Conservation (phyloP, 192 early-diverging fungal species). For the Haplosporangium gracile region DNA sequence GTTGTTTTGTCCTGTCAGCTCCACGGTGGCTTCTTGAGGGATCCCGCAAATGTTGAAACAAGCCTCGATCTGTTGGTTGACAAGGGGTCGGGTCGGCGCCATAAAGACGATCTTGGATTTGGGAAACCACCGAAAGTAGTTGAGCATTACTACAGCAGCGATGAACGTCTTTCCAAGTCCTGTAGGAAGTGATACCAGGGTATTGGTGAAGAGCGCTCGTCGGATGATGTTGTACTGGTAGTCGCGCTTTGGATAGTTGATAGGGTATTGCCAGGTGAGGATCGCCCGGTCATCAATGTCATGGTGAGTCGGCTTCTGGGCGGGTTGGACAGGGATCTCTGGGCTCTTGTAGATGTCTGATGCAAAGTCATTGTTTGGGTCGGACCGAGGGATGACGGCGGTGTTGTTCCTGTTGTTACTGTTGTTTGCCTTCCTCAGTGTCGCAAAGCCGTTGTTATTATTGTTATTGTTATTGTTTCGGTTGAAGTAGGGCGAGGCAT, state of each 20-base stretch:
- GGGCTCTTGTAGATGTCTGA: conserved; percentile 21
- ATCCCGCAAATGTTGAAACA: conserved; percentile 88
- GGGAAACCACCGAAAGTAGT: conserved; percentile 94
- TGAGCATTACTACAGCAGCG: conserved; percentile 94
- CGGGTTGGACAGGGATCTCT: conserved; percentile 12
- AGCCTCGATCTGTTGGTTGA: conserved; percentile 91
- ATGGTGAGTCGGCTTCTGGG: conserved; percentile 57
- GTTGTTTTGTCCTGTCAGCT: conserved; percentile 76
- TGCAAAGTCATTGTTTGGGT: conserved; percentile 41
- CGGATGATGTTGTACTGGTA: conserved; percentile 93
- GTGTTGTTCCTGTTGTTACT: neutral
- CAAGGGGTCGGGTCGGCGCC: conserved; percentile 93
- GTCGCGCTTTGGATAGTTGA: conserved; percentile 77
- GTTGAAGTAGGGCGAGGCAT: neutral
- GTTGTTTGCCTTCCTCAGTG: neutral
- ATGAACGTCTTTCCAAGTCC: conserved; percentile 97
- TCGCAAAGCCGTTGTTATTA: neutral
- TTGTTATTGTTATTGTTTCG: conserved; percentile 9
- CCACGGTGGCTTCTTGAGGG: conserved; percentile 69
- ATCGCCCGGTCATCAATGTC: conserved; percentile 61
- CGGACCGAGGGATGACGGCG: conserved; percentile 29
- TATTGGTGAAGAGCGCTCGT: conserved; percentile 83
- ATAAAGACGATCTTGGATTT: conserved; percentile 87
- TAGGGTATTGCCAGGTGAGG: conserved; percentile 82
- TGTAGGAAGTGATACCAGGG: conserved; percentile 86